Percentiles rank a stretch among this genome's conserved stretches.
phyloP scores from a whole-genome alignment of 495 filamentous ascomycete genomes.

The Neurospora intermedia region DNA sequence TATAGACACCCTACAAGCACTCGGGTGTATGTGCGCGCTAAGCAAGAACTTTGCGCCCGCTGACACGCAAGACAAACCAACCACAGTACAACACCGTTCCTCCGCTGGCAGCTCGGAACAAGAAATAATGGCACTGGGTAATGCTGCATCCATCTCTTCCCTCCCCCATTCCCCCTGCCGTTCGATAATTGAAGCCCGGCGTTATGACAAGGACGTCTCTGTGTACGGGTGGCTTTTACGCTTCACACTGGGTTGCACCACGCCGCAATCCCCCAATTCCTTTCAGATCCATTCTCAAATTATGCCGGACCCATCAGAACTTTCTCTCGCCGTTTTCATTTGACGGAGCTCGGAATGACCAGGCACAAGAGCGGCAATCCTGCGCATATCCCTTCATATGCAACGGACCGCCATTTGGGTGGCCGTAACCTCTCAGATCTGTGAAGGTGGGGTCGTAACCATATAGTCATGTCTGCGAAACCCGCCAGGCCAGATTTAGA shows the following conservation, averaged over 20 bases:
- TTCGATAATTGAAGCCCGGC: conserved; percentile 4
- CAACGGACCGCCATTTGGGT: background rate
- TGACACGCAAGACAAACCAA: conserved; percentile 2
- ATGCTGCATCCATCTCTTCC: conserved; percentile 4
- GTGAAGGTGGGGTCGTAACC: conserved; percentile 6
- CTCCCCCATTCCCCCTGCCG: background rate
- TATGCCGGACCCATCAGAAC: background rate
- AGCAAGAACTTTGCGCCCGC: conserved; percentile 1
- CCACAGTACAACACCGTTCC: background rate
- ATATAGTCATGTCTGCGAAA: conserved; percentile 1
- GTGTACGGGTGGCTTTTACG: background rate
- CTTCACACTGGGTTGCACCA: background rate
- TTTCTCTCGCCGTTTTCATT: background rate
- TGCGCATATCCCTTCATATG: background rate
- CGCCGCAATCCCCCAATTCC: background rate
- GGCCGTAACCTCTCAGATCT: background rate
- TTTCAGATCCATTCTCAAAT: background rate
- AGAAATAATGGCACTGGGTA: conserved; percentile 9
- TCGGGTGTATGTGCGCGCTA: conserved; percentile 2
- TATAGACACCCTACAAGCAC: conserved; percentile 9
- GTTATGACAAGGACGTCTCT: conserved; percentile 3
- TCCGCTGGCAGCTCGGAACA: conserved; percentile 3
- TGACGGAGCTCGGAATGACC: background rate
- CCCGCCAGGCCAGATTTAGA: conserved; percentile 13
- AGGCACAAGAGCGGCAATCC: background rate